Evolutionary conservation across 768 basidiomycete genomes (phyloP), one percentile per base, ranked within the genome.

Genomic region (Hericium coralloides): DNA sequence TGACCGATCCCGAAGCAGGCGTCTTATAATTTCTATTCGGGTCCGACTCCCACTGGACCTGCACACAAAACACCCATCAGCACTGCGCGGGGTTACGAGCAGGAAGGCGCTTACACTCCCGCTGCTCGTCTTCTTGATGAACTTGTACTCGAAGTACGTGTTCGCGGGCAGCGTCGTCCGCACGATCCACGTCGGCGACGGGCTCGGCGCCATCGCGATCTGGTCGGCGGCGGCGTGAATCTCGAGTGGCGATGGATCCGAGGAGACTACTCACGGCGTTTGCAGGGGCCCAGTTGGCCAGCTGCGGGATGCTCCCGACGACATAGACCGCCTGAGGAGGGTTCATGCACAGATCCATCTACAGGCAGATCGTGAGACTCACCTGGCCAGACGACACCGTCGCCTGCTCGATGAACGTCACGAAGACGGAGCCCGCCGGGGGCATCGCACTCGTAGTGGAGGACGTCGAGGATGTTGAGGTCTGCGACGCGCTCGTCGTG

Each of bases 331-430:
- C 84, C 82, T 84, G 53, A 31, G 22, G 45, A 12, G 22, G 4
- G 4, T 50, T 50, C 23, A 36, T 20, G 31, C n/a, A 25, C 9
- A 9, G 31, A n/a, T 3, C 49, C 1, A 31, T 6, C 49, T 17
- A 12, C 31, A 15, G 17, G 14, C 26, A 17, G 6, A 50, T 17
- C 12, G 10, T 15, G 36, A 5, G 6, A 20, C 70, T 52, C 54
- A 81, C 82, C 74, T 86, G 79, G 45, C 84, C 83, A 20, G 70
- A 79, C 0, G 73, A 73, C 1, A 83, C 84, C 0, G 77, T 81
- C 1, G 81, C 82, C 1, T 70, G 81, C 59, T 80, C 82, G 5
- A 72, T 68, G 63, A 83, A 83, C 47, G 59, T 4, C 14, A 58
- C 31, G 12, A 55, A 26, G 9, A 62, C 52, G 26, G 59, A 59